A percentile compares a stretch with the other conserved stretches of the same genome.
Evolutionary conservation across 495 filamentous ascomycete genomes (phyloP).

Genomic region (Geopyxis carbonaria): DNA sequence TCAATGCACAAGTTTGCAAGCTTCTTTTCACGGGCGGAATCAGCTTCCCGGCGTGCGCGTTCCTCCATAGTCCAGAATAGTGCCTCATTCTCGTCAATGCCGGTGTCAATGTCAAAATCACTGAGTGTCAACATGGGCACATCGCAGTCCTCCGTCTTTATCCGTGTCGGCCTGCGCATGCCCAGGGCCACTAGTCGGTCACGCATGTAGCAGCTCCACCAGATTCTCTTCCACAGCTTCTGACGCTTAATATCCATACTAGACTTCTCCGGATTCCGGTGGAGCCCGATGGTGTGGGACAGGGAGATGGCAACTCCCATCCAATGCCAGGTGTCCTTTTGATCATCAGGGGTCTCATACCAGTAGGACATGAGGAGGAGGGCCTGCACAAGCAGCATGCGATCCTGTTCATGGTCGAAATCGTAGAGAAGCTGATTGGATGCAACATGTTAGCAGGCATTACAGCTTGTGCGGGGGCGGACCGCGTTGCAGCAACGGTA

Average conservation of each 20-base stretch:
- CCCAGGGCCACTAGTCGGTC: constrained; percentile 76
- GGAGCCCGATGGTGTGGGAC: constrained; percentile 67
- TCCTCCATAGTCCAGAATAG: constrained; percentile 27
- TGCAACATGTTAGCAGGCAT: too few relatives aligned
- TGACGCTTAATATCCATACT: constrained; percentile 53
- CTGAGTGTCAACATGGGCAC: constrained; percentile 69
- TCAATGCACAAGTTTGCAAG: constrained; percentile 76
- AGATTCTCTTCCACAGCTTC: constrained; percentile 74
- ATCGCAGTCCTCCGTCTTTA: constrained; percentile 79
- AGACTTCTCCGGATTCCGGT: constrained; percentile 60
- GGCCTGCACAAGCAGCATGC: constrained; percentile 66
- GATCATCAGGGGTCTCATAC: constrained; percentile 79
- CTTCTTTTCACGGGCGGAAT: constrained; percentile 37
- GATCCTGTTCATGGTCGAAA: constrained; percentile 70
- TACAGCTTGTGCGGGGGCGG: too few relatives aligned
- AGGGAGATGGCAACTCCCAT: constrained; percentile 74
- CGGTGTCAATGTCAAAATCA: constrained; percentile 60
- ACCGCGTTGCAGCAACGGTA: background rate
- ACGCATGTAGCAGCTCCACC: constrained; percentile 88
- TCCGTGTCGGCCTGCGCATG: constrained; percentile 73
- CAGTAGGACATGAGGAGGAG: constrained; percentile 77
- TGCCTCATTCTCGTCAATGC: constrained; percentile 35
- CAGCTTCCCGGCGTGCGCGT: constrained; percentile 15
- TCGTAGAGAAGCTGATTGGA: constrained; percentile 67
- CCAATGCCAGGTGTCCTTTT: constrained; percentile 86